phyloP scores from a whole-genome alignment of 2,329 filamentous ascomycete species.

The Cercospora zeina region DNA sequence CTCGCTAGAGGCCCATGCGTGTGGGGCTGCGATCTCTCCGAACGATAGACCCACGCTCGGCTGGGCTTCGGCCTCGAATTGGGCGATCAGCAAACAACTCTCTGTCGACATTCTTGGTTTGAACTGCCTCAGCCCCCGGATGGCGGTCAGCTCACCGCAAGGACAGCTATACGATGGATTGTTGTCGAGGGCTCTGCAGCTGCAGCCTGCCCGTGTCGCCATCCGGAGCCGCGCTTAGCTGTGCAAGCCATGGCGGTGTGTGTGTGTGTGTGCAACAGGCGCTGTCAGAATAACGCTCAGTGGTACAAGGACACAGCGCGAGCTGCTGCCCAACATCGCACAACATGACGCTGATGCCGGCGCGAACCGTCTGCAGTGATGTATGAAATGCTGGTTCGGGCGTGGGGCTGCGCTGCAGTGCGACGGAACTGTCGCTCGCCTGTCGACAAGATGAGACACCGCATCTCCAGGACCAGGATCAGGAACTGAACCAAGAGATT shows the following conservation, averaged over 20 bases:
- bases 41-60: constrained; percentile 22
- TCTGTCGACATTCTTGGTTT: constrained; percentile 3
- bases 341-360: constrained; percentile 17
- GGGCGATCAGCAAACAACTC: constrained; percentile 16
- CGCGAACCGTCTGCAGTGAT: constrained; percentile 13
- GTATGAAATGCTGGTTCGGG: constrained; percentile 5
- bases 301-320: constrained; percentile 27
- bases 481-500: constrained; percentile 16
- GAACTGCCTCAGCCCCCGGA: constrained; percentile 6
- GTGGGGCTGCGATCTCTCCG: constrained; percentile 20
- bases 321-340: constrained; percentile 30
- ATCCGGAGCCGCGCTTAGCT: constrained; percentile 12
- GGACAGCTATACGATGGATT: constrained; percentile 22
- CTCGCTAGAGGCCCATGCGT: constrained; percentile 3
- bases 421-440: constrained; percentile 32
- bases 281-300: constrained; percentile 30
- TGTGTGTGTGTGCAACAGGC: constrained; percentile 27
- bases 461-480: constrained; percentile 13
- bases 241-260: constrained; percentile 24
- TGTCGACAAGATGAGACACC: constrained; percentile 27
- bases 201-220: constrained; percentile 26
- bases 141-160: constrained; percentile 33
- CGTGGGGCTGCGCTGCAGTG: constrained; percentile 23
- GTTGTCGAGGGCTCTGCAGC: constrained; percentile 20
- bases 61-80: constrained; percentile 21